Base-by-base conservation (phyloP, 1,284 basidiomycete genomes). In the Austroboletus rostrupii region DNA sequence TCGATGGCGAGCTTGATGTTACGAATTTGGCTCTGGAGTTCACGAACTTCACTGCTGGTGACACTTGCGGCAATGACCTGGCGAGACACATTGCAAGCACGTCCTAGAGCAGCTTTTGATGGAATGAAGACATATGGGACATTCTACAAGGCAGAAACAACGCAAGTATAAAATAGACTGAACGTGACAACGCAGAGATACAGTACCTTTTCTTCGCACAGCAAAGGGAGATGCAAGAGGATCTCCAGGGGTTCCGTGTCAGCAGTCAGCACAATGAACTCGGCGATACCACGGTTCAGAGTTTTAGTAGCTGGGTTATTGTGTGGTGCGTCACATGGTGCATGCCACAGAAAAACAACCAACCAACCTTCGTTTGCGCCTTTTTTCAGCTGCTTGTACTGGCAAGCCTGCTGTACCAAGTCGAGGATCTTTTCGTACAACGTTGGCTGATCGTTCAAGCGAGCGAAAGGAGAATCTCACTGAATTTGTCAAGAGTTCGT, bases 161-260 rank as follows among this genome's bases (percentile, higher is more conserved):
- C 8, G 17, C 47, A 26, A 55, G 46, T 7, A 33, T 51, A 21
- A 20, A 33, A 19, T 35, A 5, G 6, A 23, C 9, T 28, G 19
- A 35, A 13, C 3, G 13, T 16, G 12, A 36, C 16, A 13, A 38
- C 43, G 37, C 38, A 14, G 42, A 45, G 21, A 47, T 49, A 33
- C 54, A 72, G 10, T 48, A 86, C 90, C 81, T 99, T 99, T 78
- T 99, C 97, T 73, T 99, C 97, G 70, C 97, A 99, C 39, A 99
- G 79, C 48, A 99, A 79, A 40, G 97, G 97, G 26, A 99, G 84
- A 73, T 99, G 97, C 57, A 99, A 83, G 45, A 99, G 77, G 69
- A 99, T 99, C 71, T 99, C 96, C 64, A 99, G 83, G 46, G 96
- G 96, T 72, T 99, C 95, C 42, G 96, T 96, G 66, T 97, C 93